Evolutionary conservation across 129 eudicot genomes (phyloP), one percentile per base, ranked within the genome.

Genomic region (Flaveria brownii): DNA sequence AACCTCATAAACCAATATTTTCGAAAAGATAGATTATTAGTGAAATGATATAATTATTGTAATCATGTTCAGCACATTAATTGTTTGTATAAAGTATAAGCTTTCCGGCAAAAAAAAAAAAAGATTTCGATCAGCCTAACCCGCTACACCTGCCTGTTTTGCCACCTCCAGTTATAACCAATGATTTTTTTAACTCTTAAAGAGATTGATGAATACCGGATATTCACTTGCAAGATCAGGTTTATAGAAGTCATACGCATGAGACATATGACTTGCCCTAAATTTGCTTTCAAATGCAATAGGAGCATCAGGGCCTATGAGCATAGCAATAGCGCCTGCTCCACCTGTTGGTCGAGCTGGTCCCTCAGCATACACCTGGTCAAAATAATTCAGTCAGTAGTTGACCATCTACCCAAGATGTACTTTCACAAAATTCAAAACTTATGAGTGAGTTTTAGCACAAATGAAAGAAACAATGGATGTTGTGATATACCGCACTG

Each of bases 341-440:
- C 98, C 98, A 57, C 98, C 98, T n/a, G 98, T 94, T 51, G 98
- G 98, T 65, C 98, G 85, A 51, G 98, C 98, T 15, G 98, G 89
- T 68, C 98, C 98, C 85, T 94, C 98, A 9, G 98, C 98, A 84
- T 94, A 94, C 66, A 94, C 98, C 98, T 93, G 79, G 72, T 59
- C 70, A 74, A 73, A 25, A 63, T 72, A 36, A 68, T 25, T n/a
- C 52, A 60, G 60, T 85, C 30, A 78, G 70, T 46, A 69, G 63
- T 13, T 36, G 47, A 66, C 39, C 51, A 61, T 11, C 45, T 16
- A 20, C 9, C 14, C 46, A 61, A 63, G 22, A 63, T 9, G 33
- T 3, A n/a, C 5, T 22, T 75, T 65, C 14, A 18, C 52, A n/a
- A 13, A 9, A 9, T 33, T 46, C 52, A 2, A 30, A 52, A 63